Conservation (phyloP, 2,329 filamentous ascomycete species). For the Huntiella decipiens region DNA sequence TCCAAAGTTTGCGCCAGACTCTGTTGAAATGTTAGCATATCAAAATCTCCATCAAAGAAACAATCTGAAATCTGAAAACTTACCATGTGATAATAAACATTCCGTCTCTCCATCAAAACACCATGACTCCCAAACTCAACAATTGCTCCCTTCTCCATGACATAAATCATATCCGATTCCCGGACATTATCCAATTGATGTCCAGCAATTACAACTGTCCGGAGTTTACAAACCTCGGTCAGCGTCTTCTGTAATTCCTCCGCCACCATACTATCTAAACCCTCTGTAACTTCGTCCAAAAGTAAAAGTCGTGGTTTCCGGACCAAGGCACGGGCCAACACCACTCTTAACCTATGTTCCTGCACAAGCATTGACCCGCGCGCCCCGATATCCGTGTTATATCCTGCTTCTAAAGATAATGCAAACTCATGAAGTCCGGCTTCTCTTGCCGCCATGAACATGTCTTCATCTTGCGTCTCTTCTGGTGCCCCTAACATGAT, state of each 20-base stretch:
- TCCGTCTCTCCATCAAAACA: conserved; percentile 32
- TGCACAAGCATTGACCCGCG: conserved; percentile 44
- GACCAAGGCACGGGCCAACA: conserved; percentile 45
- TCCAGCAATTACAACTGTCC: conserved; percentile 24
- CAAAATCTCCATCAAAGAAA: not conserved
- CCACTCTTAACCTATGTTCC: conserved; percentile 45
- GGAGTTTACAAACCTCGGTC: conserved; percentile 20
- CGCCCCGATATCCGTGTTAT: conserved; percentile 40
- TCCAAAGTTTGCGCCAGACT: conserved; percentile 5
- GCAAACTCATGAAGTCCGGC: conserved; percentile 64
- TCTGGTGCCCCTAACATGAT: conserved; percentile 28
- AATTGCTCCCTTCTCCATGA: conserved; percentile 24
- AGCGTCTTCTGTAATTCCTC: conserved; percentile 35
- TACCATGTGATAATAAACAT: conserved; percentile 35
- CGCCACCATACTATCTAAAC: conserved; percentile 40
- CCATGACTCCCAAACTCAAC: conserved; percentile 26
- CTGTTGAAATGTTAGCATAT: conserved; percentile 2
- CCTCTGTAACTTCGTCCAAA: conserved; percentile 49
- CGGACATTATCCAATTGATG: conserved; percentile 25
- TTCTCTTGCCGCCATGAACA: conserved; percentile 20
- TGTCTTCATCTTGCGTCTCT: not conserved
- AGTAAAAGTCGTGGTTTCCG: conserved; percentile 42
- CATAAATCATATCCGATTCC: conserved; percentile 25
- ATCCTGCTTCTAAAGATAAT: conserved; percentile 38
- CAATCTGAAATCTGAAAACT: conserved; percentile 9